These are phyloP conservation scores for Trichophyton equinum DNA, from an alignment of 2,329 filamentous ascomycete genomes.

Conservation along the genomic window DNA sequence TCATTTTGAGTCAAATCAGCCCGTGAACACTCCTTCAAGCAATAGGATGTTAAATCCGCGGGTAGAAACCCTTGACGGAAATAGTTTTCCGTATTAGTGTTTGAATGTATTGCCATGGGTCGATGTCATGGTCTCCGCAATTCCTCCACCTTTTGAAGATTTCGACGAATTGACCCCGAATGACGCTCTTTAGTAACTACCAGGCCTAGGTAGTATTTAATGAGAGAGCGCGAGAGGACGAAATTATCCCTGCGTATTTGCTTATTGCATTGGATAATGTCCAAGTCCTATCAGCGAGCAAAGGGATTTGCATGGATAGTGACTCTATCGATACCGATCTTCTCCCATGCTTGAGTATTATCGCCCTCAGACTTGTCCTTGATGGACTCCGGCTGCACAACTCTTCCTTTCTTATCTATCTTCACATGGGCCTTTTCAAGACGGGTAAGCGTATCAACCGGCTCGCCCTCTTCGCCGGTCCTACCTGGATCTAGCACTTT, in stretches of 20 bases:
- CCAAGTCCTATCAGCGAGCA: conserved; percentile 36
- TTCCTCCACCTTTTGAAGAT: too few species aligned
- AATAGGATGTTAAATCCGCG: too few species aligned
- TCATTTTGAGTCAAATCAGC: too few species aligned
- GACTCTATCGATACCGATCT: conserved; percentile 43
- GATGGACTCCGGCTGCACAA: conserved; percentile 27
- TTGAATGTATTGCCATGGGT: too few species aligned
- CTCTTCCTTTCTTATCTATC: conserved; percentile 51
- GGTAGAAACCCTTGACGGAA: too few species aligned
- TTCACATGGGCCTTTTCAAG: conserved; percentile 48
- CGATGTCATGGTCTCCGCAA: too few species aligned
- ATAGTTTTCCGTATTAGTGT: too few species aligned
- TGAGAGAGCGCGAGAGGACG: too few species aligned
- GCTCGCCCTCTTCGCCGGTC: conserved; percentile 37
- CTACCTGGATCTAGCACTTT: conserved; percentile 39
- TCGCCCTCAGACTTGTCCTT: conserved; percentile 22
- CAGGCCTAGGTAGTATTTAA: too few species aligned
- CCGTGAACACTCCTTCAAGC: too few species aligned
- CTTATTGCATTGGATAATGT: not conserved
- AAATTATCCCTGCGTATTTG: not conserved
- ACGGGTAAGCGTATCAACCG: conserved; percentile 33
- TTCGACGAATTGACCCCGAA: too few species aligned
- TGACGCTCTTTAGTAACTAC: too few species aligned
- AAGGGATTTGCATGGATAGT: conserved; percentile 54
- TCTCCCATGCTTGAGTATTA: conserved; percentile 31